These are phyloP conservation scores for Dictyostelium purpureum DNA, from an alignment of 78 protist genomes.

Conservation along the genomic window DNA sequence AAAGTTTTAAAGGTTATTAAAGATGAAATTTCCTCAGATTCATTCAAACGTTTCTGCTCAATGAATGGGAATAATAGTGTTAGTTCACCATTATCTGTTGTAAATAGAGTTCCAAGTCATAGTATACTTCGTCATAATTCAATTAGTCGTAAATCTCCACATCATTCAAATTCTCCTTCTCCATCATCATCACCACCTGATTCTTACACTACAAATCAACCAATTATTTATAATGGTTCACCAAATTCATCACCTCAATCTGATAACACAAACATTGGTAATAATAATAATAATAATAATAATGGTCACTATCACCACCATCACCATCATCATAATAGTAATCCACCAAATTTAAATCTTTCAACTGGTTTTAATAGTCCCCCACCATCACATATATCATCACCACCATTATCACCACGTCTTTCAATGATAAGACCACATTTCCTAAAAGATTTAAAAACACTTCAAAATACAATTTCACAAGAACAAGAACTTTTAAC, in stretches of 20 bases:
- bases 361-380: neutral
- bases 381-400: neutral
- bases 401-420: slow-evolving; percentile 74
- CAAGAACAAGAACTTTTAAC: neutral
- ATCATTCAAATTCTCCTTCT: slow-evolving; percentile 41
- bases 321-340: neutral
- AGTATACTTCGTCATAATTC: neutral
- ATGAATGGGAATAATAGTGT: neutral
- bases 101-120: neutral
- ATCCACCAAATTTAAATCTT: neutral
- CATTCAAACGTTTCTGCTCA: slow-evolving; percentile 44
- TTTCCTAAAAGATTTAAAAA: neutral
- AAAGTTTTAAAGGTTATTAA: slow-evolving; percentile 25
- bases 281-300: neutral
- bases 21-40: slow-evolving; percentile 18
- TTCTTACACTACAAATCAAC: neutral
- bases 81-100: neutral
- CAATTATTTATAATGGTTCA: neutral
- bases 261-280: neutral
- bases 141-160: neutral
- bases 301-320: neutral
- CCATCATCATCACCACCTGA: slow-evolving; percentile 61
- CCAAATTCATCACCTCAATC: neutral
- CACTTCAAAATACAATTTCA: neutral
- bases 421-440: slow-evolving; percentile 73